Conservation (phyloP, 805 yeast genomes). For the Osmozyma mogii region DNA sequence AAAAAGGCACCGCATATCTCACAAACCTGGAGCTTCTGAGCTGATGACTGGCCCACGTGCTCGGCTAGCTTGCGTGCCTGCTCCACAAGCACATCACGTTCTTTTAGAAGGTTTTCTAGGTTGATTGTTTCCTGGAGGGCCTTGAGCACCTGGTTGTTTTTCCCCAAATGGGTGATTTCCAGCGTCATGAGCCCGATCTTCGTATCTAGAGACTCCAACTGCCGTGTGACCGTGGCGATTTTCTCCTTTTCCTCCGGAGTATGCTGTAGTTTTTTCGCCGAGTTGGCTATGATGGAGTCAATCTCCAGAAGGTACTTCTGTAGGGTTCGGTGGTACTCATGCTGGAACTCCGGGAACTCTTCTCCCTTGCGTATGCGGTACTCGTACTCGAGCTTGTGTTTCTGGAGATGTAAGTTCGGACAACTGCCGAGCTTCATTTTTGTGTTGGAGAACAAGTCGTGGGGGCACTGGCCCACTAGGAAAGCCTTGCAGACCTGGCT, state of each 20-base stretch:
- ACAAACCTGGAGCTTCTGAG: conserved; percentile 87
- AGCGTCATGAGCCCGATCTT: conserved; percentile 58
- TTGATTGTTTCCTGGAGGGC: conserved; percentile 38
- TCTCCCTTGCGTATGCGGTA: conserved; percentile 34
- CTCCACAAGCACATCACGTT: conserved; percentile 46
- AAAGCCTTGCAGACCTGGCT: conserved; percentile 67
- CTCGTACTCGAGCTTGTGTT: conserved; percentile 65
- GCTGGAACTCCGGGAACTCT: conserved; percentile 43
- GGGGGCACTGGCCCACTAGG: conserved; percentile 80
- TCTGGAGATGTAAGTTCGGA: conserved; percentile 66
- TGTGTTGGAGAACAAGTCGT: conserved; percentile 74
- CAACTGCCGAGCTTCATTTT: conserved; percentile 80
- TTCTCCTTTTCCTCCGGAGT: conserved; percentile 67
- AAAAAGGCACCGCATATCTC: conserved; percentile 84
- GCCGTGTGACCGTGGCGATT: conserved; percentile 46
- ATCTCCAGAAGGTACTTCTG: conserved; percentile 58
- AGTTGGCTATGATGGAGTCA: conserved; percentile 54
- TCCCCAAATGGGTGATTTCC: conserved; percentile 50
- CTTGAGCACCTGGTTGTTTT: conserved; percentile 42
- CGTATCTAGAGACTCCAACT: conserved; percentile 54
- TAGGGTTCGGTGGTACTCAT: conserved; percentile 41
- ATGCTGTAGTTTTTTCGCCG: conserved; percentile 57
- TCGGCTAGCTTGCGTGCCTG: conserved; percentile 57
- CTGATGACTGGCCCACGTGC: conserved; percentile 75
- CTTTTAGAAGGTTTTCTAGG: conserved; percentile 36